Evolutionary conservation across 495 filamentous ascomycete species (phyloP).

Genomic region (Neurospora africana): DNA sequence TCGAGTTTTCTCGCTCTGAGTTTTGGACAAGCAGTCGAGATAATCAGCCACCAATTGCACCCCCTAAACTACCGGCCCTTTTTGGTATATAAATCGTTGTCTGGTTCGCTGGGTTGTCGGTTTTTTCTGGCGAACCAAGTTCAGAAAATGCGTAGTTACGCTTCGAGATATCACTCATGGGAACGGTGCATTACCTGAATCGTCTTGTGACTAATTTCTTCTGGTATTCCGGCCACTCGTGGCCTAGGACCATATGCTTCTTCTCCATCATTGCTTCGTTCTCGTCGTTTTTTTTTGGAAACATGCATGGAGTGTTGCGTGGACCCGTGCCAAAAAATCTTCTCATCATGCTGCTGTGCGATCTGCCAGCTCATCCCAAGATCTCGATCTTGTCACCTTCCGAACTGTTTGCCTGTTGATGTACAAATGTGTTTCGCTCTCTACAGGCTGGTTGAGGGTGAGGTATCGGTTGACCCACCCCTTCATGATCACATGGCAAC

Average conservation of each 20-base stretch:
- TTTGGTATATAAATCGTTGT: neutral
- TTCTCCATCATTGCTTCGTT: neutral
- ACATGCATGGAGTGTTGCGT: neutral
- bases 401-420: neutral
- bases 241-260: neutral
- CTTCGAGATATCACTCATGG: neutral
- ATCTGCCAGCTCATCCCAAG: neutral
- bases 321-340: neutral
- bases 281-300: neutral
- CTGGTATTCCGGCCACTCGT: neutral
- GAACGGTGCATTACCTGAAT: neutral
- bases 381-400: neutral
- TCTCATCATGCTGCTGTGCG: neutral
- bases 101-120: neutral
- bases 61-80: neutral
- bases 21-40: neutral
- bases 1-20: neutral
- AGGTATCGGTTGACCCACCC: neutral
- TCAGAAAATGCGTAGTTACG: neutral
- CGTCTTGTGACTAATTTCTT: neutral
- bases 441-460: neutral
- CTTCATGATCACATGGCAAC: neutral
- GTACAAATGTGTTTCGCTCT: neutral
- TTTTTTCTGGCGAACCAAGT: neutral
- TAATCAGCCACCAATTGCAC: neutral